These are phyloP conservation scores for Debaryomycetaceae sp. DNA, from an alignment of 1,139 yeast genomes.

Conservation along the genomic window DNA sequence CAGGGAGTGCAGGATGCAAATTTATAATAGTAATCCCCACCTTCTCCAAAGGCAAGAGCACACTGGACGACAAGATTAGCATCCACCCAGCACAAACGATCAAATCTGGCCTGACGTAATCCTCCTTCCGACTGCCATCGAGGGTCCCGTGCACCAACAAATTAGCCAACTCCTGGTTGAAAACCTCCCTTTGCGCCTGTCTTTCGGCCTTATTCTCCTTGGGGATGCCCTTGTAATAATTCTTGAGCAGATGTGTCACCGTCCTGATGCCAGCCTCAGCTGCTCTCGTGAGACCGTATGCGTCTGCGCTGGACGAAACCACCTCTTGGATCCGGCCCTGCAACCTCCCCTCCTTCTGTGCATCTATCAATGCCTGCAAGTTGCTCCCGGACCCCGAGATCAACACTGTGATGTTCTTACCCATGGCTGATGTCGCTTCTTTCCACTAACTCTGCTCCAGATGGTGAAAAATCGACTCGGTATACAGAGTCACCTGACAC, in stretches of 20 bases:
- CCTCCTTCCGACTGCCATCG: slow-evolving; percentile 21
- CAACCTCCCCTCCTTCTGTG: slow-evolving; percentile 40
- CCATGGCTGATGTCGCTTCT: not conserved
- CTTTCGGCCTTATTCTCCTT: slow-evolving; percentile 60
- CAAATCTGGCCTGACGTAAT: slow-evolving; percentile 61
- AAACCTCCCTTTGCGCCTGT: slow-evolving; percentile 56
- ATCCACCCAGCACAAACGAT: slow-evolving; percentile 99
- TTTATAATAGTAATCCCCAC: slow-evolving; percentile 77
- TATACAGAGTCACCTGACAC: not conserved
- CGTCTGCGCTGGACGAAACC: slow-evolving; percentile 76
- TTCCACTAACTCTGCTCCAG: not conserved
- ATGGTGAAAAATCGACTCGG: not conserved
- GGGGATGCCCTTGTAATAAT: slow-evolving; percentile 72
- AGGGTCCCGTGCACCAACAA: slow-evolving; percentile 51
- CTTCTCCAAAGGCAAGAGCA: slow-evolving; percentile 60
- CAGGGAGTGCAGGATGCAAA: slow-evolving; percentile 95
- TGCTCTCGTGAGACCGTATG: slow-evolving; percentile 85
- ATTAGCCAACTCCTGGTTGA: slow-evolving; percentile 75
- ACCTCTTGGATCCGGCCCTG: slow-evolving; percentile 67
- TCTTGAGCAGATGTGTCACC: slow-evolving; percentile 63
- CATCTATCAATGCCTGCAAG: slow-evolving; percentile 88
- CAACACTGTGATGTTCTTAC: slow-evolving; percentile 59
- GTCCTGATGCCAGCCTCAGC: slow-evolving; percentile 63
- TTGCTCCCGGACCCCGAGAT: slow-evolving; percentile 96
- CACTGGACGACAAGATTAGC: slow-evolving; percentile 79